Evolutionary conservation across 163 green algal genomes (phyloP), one percentile per base, ranked within the genome.

Genomic region (Chloromonas sp.): DNA sequence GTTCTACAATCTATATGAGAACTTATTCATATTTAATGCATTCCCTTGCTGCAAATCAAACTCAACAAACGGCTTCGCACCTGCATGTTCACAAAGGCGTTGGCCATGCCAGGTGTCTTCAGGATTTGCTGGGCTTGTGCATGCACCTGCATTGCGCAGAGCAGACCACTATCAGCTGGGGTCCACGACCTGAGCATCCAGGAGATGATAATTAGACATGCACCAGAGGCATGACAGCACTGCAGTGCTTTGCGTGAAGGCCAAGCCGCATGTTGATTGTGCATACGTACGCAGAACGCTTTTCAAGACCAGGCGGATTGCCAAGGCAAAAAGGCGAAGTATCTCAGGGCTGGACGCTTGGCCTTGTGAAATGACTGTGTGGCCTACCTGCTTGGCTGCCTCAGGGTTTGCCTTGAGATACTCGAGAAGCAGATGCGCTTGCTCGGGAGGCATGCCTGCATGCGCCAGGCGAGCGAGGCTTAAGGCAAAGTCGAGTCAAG

Each of bases 61-160:
- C 36, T 36, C 36, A 36, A 36, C 36, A 36, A 36, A 36, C 36
- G 36, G 66, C 66, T 11, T 74, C 66, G 70, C 71, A 95, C 92
- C 36, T 91, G 83, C 82, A 91, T 88, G 59, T 85, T 88, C 62
- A 78, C 83, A 86, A 93, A 95, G 0, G 91, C 91, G 58, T 83
- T 36, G 11, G 86, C 86, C 86, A 89, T 87, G 60, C 61, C 71
- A 1, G 86, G 86, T 71, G 78, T 89, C 58, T 87, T 79, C 70
- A 89, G 79, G 0, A 89, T 71, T 79, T 81, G 81, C 71, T 89
- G 86, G 0, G 86, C 86, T 70, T 89, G 86, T 11, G 1, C 1
- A 2, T 14, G 60, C 79, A 82, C 59, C 79, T 13, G 36, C 14
- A 81, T 36, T 36, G 36, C 36, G 36, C 36, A 36, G 36, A 36